Percentiles rank a stretch among this genome's conserved stretches.
Conservation (phyloP, 169 alveolate genomes). For the Plasmodium malariae region DNA sequence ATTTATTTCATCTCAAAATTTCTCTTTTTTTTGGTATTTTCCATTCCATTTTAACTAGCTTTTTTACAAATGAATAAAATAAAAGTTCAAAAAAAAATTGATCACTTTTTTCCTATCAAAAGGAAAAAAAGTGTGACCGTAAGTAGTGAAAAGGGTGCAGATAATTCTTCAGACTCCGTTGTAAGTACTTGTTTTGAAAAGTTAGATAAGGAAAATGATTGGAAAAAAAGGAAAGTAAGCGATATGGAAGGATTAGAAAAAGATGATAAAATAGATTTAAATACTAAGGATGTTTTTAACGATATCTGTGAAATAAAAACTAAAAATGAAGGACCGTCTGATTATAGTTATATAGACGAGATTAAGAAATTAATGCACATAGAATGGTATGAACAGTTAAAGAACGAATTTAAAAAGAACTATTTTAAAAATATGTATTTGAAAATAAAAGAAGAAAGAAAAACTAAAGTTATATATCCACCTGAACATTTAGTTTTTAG, state of each 20-base stretch:
- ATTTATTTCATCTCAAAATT: not conserved
- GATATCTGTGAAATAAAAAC: not conserved
- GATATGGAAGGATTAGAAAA: not conserved
- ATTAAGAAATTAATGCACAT: constrained; percentile 74
- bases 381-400: constrained; percentile 83
- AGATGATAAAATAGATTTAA: not conserved
- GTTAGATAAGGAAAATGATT: constrained; percentile 13
- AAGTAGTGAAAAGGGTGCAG: not conserved
- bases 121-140: constrained; percentile 24
- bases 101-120: constrained; percentile 42
- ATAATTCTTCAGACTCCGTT: constrained; percentile 6
- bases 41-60: not conserved
- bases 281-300: not conserved
- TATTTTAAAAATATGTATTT: constrained; percentile 85
- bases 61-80: constrained; percentile 41
- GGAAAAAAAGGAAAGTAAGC: constrained; percentile 29
- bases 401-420: constrained; percentile 83
- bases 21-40: not conserved
- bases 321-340: not conserved
- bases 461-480: constrained; percentile 86
- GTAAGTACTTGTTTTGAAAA: constrained; percentile 16
- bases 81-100: constrained; percentile 68
- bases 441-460: constrained; percentile 84
- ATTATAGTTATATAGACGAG: constrained; percentile 36
- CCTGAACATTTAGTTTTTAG: constrained; percentile 90